A percentile compares a stretch with the other conserved stretches of the same genome.
Evolutionary conservation across 495 filamentous ascomycete species (phyloP).

Genomic region (Trichoderma reesei): DNA sequence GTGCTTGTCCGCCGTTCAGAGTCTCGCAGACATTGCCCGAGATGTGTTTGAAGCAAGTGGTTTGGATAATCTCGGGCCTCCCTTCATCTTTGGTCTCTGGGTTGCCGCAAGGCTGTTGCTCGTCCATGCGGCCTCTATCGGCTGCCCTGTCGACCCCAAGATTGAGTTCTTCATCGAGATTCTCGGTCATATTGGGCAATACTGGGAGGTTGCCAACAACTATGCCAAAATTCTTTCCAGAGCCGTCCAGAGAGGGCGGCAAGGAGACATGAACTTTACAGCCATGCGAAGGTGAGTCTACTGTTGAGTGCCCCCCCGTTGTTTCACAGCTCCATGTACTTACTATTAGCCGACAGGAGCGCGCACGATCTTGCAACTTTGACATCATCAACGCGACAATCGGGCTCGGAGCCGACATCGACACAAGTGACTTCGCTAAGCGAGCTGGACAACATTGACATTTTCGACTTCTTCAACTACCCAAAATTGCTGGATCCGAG

Average conservation of each 20-base stretch:
- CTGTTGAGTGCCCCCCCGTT: background rate
- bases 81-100: conserved; percentile 67
- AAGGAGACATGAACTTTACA: conserved; percentile 7
- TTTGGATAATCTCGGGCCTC: conserved; percentile 57
- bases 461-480: conserved; percentile 70
- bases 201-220: conserved; percentile 63
- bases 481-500: conserved; percentile 42
- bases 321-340: background rate
- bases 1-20: conserved; percentile 60
- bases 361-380: conserved; percentile 4
- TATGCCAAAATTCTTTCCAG: conserved; percentile 51
- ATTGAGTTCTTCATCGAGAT: conserved; percentile 60
- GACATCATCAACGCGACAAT: background rate
- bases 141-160: conserved; percentile 54
- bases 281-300: conserved; percentile 9
- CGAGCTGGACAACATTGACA: conserved; percentile 63
- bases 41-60: conserved; percentile 53
- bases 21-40: conserved; percentile 51
- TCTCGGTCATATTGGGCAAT: conserved; percentile 52
- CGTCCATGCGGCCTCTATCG: conserved; percentile 65
- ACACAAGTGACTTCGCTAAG: conserved; percentile 47
- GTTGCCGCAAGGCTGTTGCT: conserved; percentile 61
- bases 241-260: conserved; percentile 12
- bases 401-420: conserved; percentile 18
- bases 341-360: background rate